Base-by-base conservation (phyloP, 306 rosid species). In the Morella rubra region DNA sequence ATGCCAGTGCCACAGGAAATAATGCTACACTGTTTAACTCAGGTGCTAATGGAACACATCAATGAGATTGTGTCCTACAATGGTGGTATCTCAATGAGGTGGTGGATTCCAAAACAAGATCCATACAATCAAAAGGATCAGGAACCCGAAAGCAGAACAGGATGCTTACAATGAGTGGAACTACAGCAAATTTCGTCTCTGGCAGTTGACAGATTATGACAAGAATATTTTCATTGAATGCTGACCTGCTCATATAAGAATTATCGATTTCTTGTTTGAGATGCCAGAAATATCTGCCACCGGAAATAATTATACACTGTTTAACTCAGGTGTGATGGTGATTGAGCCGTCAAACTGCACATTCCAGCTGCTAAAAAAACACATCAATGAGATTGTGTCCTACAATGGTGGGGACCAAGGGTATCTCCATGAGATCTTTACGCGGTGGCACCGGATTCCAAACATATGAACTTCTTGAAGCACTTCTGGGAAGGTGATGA, bases 341-440 rank as follows among this genome's bases (percentile, higher is more conserved):
- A 73, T 93, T 47, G 97, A 91, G 84, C 98, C 98, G 61, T 93
- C 98, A 72, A 90, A 93, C 67, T 93, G 96, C 84, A 93, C 98
- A 51, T 93, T 93, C 85, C 82, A 82, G 73, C 90, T 91, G 40
- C 81, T 93, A 41, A 91, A 90, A 96, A 89, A 91, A 76, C 92
- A 93, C 61, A 87, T 93, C 1, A 72, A 90, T 44, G 96, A 91
- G 85, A 86, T 93, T 45, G 93, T 86, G 27, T 91, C 98, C 74
- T 93, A 93, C 84, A 93, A 93, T 56, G 98, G 98, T 69, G 98
- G 98, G 24, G 98, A 93, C 75, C 97, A 93, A 50, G 98, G 98
- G 47, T 91, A 91, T 71, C 41, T 93, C 58, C 91, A 91, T 69
- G 98, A 93, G 74, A 85, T 93, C 58, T 93, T 91, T 58, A 91